Percentiles rank a stretch among this genome's conserved stretches.
phyloP scores from a whole-genome alignment of 2,329 filamentous ascomycete species.

The Mariannaea sp. region DNA sequence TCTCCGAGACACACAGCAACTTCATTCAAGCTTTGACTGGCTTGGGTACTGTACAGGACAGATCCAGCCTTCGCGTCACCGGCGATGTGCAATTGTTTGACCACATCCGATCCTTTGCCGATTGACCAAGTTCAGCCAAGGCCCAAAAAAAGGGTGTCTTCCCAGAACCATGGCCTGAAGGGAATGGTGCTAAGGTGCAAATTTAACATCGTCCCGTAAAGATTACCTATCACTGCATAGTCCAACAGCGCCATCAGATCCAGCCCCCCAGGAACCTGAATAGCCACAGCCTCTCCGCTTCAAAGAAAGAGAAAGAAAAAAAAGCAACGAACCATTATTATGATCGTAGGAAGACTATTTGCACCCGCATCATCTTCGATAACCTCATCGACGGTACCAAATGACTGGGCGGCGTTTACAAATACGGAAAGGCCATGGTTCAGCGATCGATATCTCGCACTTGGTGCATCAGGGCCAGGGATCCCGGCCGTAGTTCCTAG shows the following conservation, averaged over 20 bases:
- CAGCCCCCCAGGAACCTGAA: too few relatives aligned
- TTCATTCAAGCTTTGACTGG: conserved; percentile 7
- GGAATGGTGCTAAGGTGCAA: too few relatives aligned
- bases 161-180: too few relatives aligned
- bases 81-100: background rate
- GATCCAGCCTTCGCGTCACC: background rate
- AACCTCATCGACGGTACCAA: conserved; percentile 11
- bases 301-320: too few relatives aligned
- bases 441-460: conserved; percentile 36
- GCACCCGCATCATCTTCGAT: conserved; percentile 8
- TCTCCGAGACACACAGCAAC: conserved; percentile 18
- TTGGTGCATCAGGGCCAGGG: conserved; percentile 33
- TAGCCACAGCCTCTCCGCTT: too few relatives aligned
- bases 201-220: too few relatives aligned
- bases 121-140: conserved; percentile 12
- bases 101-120: conserved; percentile 9
- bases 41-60: background rate
- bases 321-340: too few relatives aligned
- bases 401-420: conserved; percentile 10
- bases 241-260: too few relatives aligned
- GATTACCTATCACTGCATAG: too few relatives aligned
- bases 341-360: conserved; percentile 4
- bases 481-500: conserved; percentile 36
- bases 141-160: conserved; percentile 5
- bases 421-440: conserved; percentile 24